A percentile compares a stretch with the other conserved stretches of the same genome.
Evolutionary conservation across 148 eudicot species (phyloP).

Genomic region (Rhododendron kiyosumense): DNA sequence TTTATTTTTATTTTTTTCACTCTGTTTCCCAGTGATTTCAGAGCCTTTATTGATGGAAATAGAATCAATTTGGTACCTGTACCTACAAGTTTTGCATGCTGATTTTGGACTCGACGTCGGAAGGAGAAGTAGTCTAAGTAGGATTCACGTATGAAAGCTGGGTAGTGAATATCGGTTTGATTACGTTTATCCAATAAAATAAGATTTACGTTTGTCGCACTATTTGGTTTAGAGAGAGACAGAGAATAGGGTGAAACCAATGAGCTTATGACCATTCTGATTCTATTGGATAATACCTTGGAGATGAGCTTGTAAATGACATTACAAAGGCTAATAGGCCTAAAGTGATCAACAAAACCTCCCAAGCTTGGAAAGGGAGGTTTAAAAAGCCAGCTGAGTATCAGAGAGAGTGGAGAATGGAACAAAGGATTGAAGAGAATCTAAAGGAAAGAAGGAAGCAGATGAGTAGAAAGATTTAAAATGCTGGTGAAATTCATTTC

Average conservation of each 20-base stretch:
- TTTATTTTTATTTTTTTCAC: neutral
- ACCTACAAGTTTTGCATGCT: slow-evolving; percentile 7
- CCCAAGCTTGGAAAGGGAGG: neutral
- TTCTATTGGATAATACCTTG: too few species aligned
- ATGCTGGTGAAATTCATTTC: neutral
- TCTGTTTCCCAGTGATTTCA: neutral
- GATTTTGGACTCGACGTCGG: neutral
- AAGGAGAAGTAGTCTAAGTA: too few species aligned
- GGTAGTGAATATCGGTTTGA: neutral
- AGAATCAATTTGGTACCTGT: neutral
- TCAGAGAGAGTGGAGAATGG: neutral
- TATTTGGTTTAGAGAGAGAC: neutral
- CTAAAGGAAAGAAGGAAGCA: neutral
- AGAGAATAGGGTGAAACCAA: neutral
- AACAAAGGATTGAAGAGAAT: neutral
- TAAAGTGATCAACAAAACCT: too few species aligned
- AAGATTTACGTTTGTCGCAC: too few species aligned
- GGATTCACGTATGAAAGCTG: neutral
- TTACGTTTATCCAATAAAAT: neutral
- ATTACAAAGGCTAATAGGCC: too few species aligned
- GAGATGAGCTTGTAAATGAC: too few species aligned
- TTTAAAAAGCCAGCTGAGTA: neutral
- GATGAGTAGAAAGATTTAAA: neutral
- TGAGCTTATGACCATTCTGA: too few species aligned
- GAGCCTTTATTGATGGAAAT: neutral